Percentiles rank a stretch among this genome's conserved stretches.
phyloP scores from a whole-genome alignment of 768 basidiomycete species.

The Boletus rufocinnamomeus region DNA sequence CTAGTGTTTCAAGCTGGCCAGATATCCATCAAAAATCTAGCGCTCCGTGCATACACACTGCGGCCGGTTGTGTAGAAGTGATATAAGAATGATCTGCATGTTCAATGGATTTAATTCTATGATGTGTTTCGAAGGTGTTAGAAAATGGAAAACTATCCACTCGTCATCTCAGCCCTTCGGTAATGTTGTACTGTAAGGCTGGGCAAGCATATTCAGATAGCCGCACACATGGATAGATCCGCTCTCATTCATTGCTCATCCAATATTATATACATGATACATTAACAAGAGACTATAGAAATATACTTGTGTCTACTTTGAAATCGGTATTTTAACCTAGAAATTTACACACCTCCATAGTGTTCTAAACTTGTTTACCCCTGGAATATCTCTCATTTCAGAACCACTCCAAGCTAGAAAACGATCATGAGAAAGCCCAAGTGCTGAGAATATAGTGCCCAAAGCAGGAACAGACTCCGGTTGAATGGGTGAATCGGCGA shows the following conservation, averaged over 20 bases:
- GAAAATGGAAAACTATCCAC: no score
- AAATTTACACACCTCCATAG: not conserved
- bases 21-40: not conserved
- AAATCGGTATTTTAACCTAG: not conserved
- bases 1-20: conserved; percentile 38
- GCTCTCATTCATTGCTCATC: no score
- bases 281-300: no score
- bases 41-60: not conserved
- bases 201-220: no score
- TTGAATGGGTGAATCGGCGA: not conserved
- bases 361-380: not conserved
- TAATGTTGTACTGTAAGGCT: no score
- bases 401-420: not conserved
- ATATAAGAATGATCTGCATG: not conserved
- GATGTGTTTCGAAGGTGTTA: not conserved
- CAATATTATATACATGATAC: no score
- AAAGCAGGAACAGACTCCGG: not conserved
- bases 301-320: no score
- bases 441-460: not conserved
- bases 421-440: not conserved
- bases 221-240: no score
- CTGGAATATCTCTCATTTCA: not conserved
- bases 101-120: not conserved
- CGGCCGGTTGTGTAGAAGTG: not conserved
- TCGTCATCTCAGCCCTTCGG: not conserved